phyloP scores from a whole-genome alignment of 129 eudicot genomes.

The Tanacetum coccineum region DNA sequence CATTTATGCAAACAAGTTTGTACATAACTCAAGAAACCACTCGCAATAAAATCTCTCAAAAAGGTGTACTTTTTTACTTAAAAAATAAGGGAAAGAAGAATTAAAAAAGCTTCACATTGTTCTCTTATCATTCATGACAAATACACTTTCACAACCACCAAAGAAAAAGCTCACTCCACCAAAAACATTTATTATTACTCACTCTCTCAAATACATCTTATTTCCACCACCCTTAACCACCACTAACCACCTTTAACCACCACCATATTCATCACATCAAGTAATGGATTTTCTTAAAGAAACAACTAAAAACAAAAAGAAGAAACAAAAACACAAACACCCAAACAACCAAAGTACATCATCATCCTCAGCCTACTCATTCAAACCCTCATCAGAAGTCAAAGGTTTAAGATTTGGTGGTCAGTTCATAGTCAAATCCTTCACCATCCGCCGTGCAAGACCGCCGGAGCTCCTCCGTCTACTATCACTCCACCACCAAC shows the following conservation, averaged over 20 bases:
- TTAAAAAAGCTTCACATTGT: slow-evolving; percentile 24
- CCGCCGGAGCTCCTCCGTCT: slow-evolving; percentile 74
- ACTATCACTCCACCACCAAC: slow-evolving; percentile 44
- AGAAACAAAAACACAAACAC: slow-evolving; percentile 76
- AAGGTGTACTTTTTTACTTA: slow-evolving; percentile 25
- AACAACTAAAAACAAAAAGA: slow-evolving; percentile 42
- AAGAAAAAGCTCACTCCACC: slow-evolving; percentile 30
- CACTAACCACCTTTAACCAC: slow-evolving; percentile 17
- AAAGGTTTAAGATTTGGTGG: slow-evolving; percentile 94
- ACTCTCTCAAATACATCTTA: slow-evolving; percentile 1
- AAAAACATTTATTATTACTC: slow-evolving; percentile 7
- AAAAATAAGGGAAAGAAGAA: neutral
- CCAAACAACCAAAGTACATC: slow-evolving; percentile 54
- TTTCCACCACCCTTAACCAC: slow-evolving; percentile 15
- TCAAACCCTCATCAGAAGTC: slow-evolving; percentile 76
- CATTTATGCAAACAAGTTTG: slow-evolving; percentile 10
- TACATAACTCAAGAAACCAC: slow-evolving; percentile 4
- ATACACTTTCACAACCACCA: slow-evolving; percentile 25
- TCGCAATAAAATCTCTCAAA: slow-evolving; percentile 12
- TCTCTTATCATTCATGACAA: slow-evolving; percentile 23
- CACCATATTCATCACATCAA: slow-evolving; percentile 10
- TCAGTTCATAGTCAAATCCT: slow-evolving; percentile 85
- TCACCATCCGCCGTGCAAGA: slow-evolving; percentile 89
- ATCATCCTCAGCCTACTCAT: slow-evolving; percentile 52
- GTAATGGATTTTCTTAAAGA: slow-evolving; percentile 45